Conservation (phyloP, 495 filamentous ascomycete genomes). For the Penicillium cosmopolitanum region DNA sequence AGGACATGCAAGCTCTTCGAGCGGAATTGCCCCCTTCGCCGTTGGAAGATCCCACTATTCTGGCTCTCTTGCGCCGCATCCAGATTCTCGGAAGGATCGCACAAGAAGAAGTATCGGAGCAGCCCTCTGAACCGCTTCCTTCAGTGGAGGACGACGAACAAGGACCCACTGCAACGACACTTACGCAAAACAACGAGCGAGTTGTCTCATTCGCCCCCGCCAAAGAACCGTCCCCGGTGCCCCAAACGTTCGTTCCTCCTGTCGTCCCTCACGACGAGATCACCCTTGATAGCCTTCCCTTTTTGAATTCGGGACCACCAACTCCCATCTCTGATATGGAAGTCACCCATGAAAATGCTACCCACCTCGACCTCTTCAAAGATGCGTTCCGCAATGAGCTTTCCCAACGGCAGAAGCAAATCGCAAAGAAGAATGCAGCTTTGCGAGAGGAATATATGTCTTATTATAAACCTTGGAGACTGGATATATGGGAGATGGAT, state of each 20-base stretch:
- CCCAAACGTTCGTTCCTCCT: conserved; percentile 16
- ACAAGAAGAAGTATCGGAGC: conserved; percentile 23
- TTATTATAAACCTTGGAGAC: conserved; percentile 53
- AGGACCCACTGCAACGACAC: not conserved
- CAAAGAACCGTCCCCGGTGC: conserved; percentile 11
- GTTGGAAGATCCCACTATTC: conserved; percentile 48
- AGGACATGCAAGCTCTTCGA: conserved; percentile 47
- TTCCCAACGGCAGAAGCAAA: conserved; percentile 44
- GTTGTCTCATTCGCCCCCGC: conserved; percentile 21
- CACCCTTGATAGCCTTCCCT: conserved; percentile 51
- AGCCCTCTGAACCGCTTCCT: conserved; percentile 4
- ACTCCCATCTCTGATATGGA: conserved; percentile 56
- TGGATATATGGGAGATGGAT: conserved; percentile 60
- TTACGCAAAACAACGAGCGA: conserved; percentile 10
- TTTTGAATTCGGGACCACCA: conserved; percentile 49
- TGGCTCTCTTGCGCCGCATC: conserved; percentile 48
- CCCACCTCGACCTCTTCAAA: conserved; percentile 40
- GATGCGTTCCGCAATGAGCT: conserved; percentile 40
- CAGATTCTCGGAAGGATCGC: conserved; percentile 50
- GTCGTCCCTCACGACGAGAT: conserved; percentile 18
- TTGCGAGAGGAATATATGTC: conserved; percentile 46
- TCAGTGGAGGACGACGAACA: conserved; percentile 22
- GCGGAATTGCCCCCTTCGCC: conserved; percentile 49
- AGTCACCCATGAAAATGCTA: conserved; percentile 45
- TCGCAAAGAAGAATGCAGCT: conserved; percentile 44